phyloP scores from a whole-genome alignment of 768 basidiomycete genomes.

The Stropharia rugosoannulata region DNA sequence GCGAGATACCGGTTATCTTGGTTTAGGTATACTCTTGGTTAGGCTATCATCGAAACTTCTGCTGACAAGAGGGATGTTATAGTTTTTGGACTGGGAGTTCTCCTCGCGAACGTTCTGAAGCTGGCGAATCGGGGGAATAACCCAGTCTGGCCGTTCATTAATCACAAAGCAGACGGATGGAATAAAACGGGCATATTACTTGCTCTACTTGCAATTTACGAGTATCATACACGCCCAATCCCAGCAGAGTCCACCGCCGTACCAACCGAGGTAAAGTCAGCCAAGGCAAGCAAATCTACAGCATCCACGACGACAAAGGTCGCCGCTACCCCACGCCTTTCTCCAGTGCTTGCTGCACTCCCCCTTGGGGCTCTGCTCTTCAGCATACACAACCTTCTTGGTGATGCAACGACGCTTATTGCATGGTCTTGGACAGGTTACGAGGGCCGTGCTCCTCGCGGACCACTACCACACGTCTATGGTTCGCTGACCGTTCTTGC shows the following conservation, averaged over 20 bases:
- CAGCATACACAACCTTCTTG: slow-evolving; percentile 67
- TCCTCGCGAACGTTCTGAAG: slow-evolving; percentile 69
- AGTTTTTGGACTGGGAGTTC: slow-evolving; percentile 69
- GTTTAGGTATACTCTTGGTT: slow-evolving; percentile 37
- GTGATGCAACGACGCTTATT: slow-evolving; percentile 76
- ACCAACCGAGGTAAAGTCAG: slow-evolving; percentile 5
- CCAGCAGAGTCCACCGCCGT: neutral
- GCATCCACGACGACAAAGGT: neutral
- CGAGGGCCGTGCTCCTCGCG: slow-evolving; percentile 53
- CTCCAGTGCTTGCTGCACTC: slow-evolving; percentile 34
- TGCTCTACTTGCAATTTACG: slow-evolving; percentile 55
- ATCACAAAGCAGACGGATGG: slow-evolving; percentile 63
- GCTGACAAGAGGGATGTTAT: slow-evolving; percentile 3
- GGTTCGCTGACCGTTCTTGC: slow-evolving; percentile 66
- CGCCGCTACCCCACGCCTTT: too few relatives aligned
- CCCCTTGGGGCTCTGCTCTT: slow-evolving; percentile 71
- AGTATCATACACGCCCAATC: slow-evolving; percentile 47
- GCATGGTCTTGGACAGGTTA: slow-evolving; percentile 94
- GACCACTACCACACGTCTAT: slow-evolving; percentile 73
- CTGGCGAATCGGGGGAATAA: slow-evolving; percentile 81
- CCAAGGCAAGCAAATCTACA: neutral
- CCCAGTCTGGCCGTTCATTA: slow-evolving; percentile 85
- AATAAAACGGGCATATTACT: slow-evolving; percentile 66
- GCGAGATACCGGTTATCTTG: slow-evolving; percentile 42
- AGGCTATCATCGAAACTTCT: neutral